These are phyloP conservation scores for Oenanthe sinensis DNA, from an alignment of 129 eudicot genomes.

Conservation along the genomic window DNA sequence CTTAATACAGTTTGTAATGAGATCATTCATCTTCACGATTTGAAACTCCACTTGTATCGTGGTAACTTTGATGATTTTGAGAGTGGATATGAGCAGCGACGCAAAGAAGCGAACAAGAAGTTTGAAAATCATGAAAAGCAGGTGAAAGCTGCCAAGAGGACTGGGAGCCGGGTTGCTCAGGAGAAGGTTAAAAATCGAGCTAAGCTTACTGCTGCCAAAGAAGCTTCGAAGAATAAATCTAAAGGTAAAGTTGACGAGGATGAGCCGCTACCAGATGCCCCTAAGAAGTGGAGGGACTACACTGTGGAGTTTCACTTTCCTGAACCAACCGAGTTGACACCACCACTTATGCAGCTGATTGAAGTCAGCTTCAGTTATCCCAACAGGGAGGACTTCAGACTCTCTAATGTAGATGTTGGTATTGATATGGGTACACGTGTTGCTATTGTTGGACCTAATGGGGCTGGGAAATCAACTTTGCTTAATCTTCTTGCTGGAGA, in stretches of 20 bases:
- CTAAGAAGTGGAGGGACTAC: slow-evolving; percentile 73
- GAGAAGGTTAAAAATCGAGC: slow-evolving; percentile 75
- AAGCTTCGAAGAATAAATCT: slow-evolving; percentile 50
- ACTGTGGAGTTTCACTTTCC: slow-evolving; percentile 84
- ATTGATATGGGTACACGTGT: slow-evolving; percentile 92
- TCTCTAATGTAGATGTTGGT: slow-evolving; percentile 75
- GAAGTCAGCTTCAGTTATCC: slow-evolving; percentile 82
- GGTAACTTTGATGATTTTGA: slow-evolving; percentile 83
- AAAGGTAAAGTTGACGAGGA: slow-evolving; percentile 69
- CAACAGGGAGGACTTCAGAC: slow-evolving; percentile 60
- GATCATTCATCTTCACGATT: slow-evolving; percentile 70
- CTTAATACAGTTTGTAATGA: slow-evolving; percentile 71
- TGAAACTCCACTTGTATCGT: slow-evolving; percentile 70
- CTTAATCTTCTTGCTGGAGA: slow-evolving; percentile 78
- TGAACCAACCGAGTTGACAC: slow-evolving; percentile 74
- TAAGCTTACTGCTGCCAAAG: slow-evolving; percentile 46
- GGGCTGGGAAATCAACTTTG: slow-evolving; percentile 77
- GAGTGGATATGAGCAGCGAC: slow-evolving; percentile 60
- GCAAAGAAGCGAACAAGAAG: slow-evolving; percentile 46
- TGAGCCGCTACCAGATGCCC: slow-evolving; percentile 56
- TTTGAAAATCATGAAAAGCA: slow-evolving; percentile 56
- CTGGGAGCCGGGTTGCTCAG: slow-evolving; percentile 53
- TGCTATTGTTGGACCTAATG: slow-evolving; percentile 86
- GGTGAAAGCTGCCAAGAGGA: slow-evolving; percentile 67
- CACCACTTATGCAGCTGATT: slow-evolving; percentile 70